Evolutionary conservation across 2,329 filamentous ascomycete species (phyloP).

Genomic region (Shiraia bambusicola): DNA sequence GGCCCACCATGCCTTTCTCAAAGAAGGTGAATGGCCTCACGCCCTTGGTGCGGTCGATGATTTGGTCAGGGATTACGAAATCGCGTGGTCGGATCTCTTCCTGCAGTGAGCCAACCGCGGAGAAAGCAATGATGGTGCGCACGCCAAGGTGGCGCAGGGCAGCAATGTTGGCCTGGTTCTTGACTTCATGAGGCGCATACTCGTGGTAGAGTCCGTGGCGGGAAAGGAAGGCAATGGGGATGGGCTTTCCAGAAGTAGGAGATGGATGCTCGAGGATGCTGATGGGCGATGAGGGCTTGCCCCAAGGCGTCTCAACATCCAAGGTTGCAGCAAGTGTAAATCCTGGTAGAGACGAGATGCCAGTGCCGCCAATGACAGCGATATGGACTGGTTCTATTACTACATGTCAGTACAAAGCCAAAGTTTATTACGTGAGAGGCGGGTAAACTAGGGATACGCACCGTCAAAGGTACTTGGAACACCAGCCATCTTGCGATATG

Average conservation of each 20-base stretch:
- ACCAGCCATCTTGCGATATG: constrained; percentile 38
- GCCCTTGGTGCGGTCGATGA: constrained; percentile 97
- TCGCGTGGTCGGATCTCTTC: constrained; percentile 94
- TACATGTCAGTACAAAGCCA: constrained; percentile 11
- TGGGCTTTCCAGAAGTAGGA: constrained; percentile 61
- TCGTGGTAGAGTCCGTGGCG: constrained; percentile 90
- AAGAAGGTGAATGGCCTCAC: constrained; percentile 95
- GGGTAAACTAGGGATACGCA: constrained; percentile 12
- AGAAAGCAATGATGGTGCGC: constrained; percentile 89
- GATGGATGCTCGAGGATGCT: constrained; percentile 85
- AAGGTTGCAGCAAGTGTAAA: constrained; percentile 83
- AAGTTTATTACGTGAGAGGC: not conserved
- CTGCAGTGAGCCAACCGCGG: constrained; percentile 86
- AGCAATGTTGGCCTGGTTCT: constrained; percentile 93
- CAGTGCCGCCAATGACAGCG: constrained; percentile 70
- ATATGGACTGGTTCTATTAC: constrained; percentile 51
- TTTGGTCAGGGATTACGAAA: constrained; percentile 93
- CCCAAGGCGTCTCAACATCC: constrained; percentile 83
- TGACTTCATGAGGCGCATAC: constrained; percentile 91
- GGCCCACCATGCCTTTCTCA: constrained; percentile 84
- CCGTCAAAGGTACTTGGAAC: constrained; percentile 38
- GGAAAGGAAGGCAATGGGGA: constrained; percentile 83
- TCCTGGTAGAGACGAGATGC: constrained; percentile 81
- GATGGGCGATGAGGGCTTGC: constrained; percentile 73
- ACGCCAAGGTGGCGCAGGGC: constrained; percentile 90